Base-by-base conservation (phyloP, 768 basidiomycete species). In the Leccinum truebloodii region DNA sequence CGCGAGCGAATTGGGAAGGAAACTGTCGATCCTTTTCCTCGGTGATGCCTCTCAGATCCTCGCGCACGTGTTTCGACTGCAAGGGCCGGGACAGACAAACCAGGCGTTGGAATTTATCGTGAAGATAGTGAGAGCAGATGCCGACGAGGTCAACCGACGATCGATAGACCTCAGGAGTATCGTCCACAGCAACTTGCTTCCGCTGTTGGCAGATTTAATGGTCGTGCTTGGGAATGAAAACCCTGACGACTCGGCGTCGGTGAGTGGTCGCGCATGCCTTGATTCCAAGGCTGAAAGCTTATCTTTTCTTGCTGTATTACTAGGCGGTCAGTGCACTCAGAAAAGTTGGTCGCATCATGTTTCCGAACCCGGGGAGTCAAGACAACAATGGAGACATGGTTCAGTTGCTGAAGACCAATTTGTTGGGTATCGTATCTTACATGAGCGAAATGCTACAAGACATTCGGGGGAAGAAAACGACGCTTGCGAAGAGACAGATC, bases 391-490 rank as follows among this genome's bases (percentile, higher is more conserved):
- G 74, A 24, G 79, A 82, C 59, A 72, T 91, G 39, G 80, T 81
- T 22, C 72, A 74, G 0, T 89, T 94, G 58, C 77, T 98, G 52
- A 87, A 88, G 72, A 79, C 78, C 8, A 83, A 93, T 63, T 88
- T 95, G 76, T 83, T 97, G 6, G 95, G 92, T 1, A 79, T 98
- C 57, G 87, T 98, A 20, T 86, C 92, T 0, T 80, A 87, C 63
- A 82, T 97, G 66, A 95, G 91, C 66, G 92, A 94, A 34, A 86
- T 89, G 75, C 75, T 98, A 55, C 92, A 94, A 70, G 95, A 94
- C 60, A 80, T 89, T 1, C 85, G 87, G 24, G 91, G 90, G 5
- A 93, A 90, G 74, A 89, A 89, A 65, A 77, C 87, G 0, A 77
- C 85, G 0, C 75, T 77, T 9, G 79, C 81, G 35, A 98, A 97